Evolutionary conservation across 1,284 basidiomycete species (phyloP), one percentile per base, ranked within the genome.

Genomic region (Cryptococcus depauperatus): DNA sequence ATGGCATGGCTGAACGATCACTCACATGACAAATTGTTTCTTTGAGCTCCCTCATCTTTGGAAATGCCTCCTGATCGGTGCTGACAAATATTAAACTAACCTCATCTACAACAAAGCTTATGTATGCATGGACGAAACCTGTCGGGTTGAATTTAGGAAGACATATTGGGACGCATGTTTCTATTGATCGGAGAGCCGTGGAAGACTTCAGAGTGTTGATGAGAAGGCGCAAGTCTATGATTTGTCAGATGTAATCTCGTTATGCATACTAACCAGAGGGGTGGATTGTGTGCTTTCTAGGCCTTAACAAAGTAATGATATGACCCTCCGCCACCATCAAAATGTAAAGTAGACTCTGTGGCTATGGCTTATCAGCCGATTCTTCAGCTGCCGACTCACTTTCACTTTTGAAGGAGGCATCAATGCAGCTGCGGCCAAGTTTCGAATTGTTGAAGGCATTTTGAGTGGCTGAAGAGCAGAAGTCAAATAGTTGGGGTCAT

Each of bases 111-210:
- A 83, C 66, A 65, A 85, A 93, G 29, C 81, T 82, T 44, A 96
- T 80, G 60, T 93, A 96, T 14, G 88, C 86, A 67, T 98, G 90
- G 16, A 95, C 82, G 68, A 97, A 97, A 1, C 85, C 86, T 1
- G 82, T 74, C 0, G 89, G 76, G 57, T 96, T 92, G 74, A 89
- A 96, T 63, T 91, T 91, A 0, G 95, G 93, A 9, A 99, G 77
- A 64, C 93, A 98, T 40, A 99, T 79, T 0, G 95, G 95, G 2
- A 97, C 77, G 88, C 91, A 98, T 4, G 85, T 85, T 18, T 91
- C 88, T 76, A 50, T 82, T 76, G 71, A 83, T 78, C 63, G 86
- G 76, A 52, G 81, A 79, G 33, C 83, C 75, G 41, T 79, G 70
- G 69, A 87, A 70, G 50, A 85, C 3, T 58, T 56, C 75, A 50